Evolutionary conservation across 2,329 filamentous ascomycete species (phyloP).

Genomic region (Rasamsonia emersonii): DNA sequence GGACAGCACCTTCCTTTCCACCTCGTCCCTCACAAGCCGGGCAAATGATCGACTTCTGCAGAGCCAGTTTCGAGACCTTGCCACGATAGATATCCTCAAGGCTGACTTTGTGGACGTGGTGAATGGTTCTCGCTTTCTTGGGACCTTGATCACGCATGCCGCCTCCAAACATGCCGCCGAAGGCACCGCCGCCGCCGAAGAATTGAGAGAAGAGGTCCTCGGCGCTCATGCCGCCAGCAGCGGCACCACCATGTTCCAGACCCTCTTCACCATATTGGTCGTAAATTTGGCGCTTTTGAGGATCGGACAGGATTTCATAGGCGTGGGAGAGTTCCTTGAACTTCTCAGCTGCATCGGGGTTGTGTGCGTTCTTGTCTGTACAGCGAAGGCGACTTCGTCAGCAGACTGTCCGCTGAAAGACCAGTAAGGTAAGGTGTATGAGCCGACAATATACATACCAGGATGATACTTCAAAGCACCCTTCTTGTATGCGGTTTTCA

Average conservation of each 20-base stretch:
- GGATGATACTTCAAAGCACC: constrained; percentile 82
- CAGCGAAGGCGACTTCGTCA: constrained; percentile 1
- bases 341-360: constrained; percentile 88
- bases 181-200: constrained; percentile 72
- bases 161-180: constrained; percentile 68
- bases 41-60: constrained; percentile 97
- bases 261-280: constrained; percentile 98
- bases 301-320: constrained; percentile 88
- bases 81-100: constrained; percentile 97
- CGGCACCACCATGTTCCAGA: constrained; percentile 73
- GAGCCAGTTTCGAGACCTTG: constrained; percentile 92
- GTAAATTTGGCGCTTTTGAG: constrained; percentile 85
- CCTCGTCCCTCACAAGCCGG: constrained; percentile 87
- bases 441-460: constrained; percentile 53
- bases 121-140: constrained; percentile 87
- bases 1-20: constrained; percentile 96
- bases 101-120: constrained; percentile 96
- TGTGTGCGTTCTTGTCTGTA: constrained; percentile 90
- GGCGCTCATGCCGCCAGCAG: constrained; percentile 79
- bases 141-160: constrained; percentile 75
- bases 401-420: too few species aligned
- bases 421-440: neutral
- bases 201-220: constrained; percentile 97
- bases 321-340: constrained; percentile 97
- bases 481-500: constrained; percentile 94